Evolutionary conservation across 768 basidiomycete genomes (phyloP).

Genomic region (Podaxis sp.): DNA sequence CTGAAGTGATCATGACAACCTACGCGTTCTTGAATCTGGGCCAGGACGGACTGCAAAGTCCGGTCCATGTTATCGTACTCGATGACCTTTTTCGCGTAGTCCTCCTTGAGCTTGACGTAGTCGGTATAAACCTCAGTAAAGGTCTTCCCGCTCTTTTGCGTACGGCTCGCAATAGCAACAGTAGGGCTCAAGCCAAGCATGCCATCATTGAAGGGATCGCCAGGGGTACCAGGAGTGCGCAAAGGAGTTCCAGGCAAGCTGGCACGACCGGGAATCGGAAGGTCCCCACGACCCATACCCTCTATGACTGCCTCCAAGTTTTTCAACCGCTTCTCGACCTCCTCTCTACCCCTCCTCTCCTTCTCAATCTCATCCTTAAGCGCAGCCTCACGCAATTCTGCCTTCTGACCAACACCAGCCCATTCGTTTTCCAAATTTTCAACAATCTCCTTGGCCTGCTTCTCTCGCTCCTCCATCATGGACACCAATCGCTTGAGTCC

Average conservation of each 20-base stretch:
- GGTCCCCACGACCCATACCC: slow-evolving; percentile 68
- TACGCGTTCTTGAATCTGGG: slow-evolving; percentile 90
- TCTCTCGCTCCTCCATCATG: slow-evolving; percentile 87
- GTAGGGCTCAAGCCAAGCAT: slow-evolving; percentile 82
- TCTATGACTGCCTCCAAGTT: slow-evolving; percentile 74
- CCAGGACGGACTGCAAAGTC: slow-evolving; percentile 74
- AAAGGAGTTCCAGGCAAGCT: slow-evolving; percentile 49
- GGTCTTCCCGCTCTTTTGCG: slow-evolving; percentile 81
- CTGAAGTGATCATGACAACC: slow-evolving; percentile 21
- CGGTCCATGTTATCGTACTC: slow-evolving; percentile 87
- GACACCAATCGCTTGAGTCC: slow-evolving; percentile 72
- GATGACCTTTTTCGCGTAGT: slow-evolving; percentile 69
- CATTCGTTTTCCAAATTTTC: slow-evolving; percentile 82
- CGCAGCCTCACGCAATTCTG: slow-evolving; percentile 62
- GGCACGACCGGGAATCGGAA: slow-evolving; percentile 50
- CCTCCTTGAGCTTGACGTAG: slow-evolving; percentile 82
- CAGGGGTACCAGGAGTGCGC: slow-evolving; percentile 36
- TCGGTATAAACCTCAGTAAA: slow-evolving; percentile 95
- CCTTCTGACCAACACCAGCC: slow-evolving; percentile 67
- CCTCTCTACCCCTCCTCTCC: slow-evolving; percentile 67
- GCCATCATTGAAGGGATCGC: slow-evolving; percentile 43
- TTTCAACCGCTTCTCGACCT: slow-evolving; percentile 67
- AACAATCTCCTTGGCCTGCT: slow-evolving; percentile 79
- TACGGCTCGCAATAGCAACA: slow-evolving; percentile 78
- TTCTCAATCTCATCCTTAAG: slow-evolving; percentile 70